Conservation (phyloP, 306 rosid genomes). For the Gillenia trifoliata region DNA sequence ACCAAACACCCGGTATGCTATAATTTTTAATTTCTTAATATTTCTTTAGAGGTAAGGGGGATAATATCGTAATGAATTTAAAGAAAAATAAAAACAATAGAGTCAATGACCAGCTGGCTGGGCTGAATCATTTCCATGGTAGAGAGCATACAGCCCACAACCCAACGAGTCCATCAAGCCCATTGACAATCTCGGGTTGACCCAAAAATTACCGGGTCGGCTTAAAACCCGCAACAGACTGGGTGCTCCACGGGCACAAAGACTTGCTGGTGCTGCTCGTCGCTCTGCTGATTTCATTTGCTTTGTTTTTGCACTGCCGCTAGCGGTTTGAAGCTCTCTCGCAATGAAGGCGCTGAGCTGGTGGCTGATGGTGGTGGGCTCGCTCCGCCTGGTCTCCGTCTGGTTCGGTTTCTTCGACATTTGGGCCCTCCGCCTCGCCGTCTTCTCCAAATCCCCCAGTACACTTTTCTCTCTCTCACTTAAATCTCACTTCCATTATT, state of each 20-base stretch:
- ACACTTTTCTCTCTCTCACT: background rate
- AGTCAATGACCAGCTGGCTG: background rate
- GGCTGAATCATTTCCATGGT: no score
- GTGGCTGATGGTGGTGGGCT: slow-evolving; percentile 84
- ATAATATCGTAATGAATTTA: background rate
- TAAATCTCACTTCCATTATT: background rate
- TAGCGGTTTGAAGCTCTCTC: background rate
- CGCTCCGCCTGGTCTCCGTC: slow-evolving; percentile 78
- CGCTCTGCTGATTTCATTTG: background rate
- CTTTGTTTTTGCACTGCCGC: background rate
- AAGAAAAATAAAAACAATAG: no score
- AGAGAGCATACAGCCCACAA: background rate
- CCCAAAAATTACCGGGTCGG: no score
- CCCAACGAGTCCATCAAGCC: background rate
- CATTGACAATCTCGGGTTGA: no score
- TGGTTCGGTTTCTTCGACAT: slow-evolving; percentile 97
- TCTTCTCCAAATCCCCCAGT: slow-evolving; percentile 71
- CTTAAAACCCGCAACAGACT: background rate
- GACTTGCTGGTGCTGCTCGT: background rate
- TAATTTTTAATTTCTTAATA: no score
- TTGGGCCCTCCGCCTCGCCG: slow-evolving; percentile 80
- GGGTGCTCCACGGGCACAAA: background rate
- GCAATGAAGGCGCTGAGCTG: slow-evolving; percentile 72
- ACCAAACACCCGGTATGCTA: no score
- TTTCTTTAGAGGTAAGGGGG: background rate